phyloP scores from a whole-genome alignment of 306 rosid genomes.

The Urtica urens region DNA sequence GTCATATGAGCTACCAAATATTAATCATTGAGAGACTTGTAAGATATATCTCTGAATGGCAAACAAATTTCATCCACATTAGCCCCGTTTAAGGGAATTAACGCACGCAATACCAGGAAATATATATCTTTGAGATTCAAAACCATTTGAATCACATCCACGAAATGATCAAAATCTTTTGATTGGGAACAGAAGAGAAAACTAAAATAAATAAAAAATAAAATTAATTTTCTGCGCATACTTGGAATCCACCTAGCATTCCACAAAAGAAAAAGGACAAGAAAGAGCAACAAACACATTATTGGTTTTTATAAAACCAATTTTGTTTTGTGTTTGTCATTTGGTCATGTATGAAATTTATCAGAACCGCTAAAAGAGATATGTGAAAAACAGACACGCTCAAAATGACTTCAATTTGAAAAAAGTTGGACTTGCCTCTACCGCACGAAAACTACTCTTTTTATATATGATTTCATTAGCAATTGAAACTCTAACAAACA shows the following conservation, averaged over 20 bases:
- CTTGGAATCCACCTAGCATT: slow-evolving; percentile 18
- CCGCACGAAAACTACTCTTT: slow-evolving; percentile 18
- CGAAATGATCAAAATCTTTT: background rate
- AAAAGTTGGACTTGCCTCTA: background rate
- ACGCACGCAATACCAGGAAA: slow-evolving; percentile 1
- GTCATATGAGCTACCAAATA: slow-evolving; percentile 3
- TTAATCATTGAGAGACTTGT: background rate
- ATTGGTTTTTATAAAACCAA: background rate
- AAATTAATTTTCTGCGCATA: background rate
- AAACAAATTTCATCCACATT: background rate
- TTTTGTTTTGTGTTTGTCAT: background rate
- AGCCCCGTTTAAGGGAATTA: slow-evolving; percentile 4
- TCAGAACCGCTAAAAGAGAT: slow-evolving; percentile 3
- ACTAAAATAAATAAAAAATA: background rate
- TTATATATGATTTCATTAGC: slow-evolving; percentile 10
- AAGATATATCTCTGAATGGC: background rate
- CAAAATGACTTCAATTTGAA: slow-evolving; percentile 4
- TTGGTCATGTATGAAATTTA: background rate
- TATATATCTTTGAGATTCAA: background rate
- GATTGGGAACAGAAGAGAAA: background rate
- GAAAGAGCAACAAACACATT: background rate
- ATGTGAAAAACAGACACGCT: background rate
- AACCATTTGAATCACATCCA: slow-evolving; percentile 6
- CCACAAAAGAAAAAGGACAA: slow-evolving; percentile 8
- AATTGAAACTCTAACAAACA: slow-evolving; percentile 12